Evolutionary conservation across 2,329 filamentous ascomycete genomes (phyloP).

Genomic region (Pseudocercospora fijiensis): DNA sequence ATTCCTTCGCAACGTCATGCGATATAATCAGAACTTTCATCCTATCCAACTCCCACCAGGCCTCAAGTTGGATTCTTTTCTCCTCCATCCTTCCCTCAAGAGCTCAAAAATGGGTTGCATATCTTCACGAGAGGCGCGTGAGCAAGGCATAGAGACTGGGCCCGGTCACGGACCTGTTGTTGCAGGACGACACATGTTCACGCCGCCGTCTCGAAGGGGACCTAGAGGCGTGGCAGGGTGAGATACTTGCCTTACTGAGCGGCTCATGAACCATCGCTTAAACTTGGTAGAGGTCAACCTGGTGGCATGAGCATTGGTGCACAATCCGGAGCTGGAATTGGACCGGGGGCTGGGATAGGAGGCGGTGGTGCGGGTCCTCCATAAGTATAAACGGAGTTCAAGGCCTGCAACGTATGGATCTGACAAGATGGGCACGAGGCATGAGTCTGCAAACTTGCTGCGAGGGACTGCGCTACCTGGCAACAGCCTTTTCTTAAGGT

Average conservation of each 20-base stretch:
- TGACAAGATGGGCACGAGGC: background rate
- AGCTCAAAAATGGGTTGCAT: background rate
- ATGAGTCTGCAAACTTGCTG: background rate
- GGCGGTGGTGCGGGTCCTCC: background rate
- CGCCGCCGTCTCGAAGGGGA: background rate
- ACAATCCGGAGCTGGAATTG: slow-evolving; percentile 3
- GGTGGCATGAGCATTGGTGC: slow-evolving; percentile 8
- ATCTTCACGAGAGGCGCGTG: slow-evolving; percentile 1
- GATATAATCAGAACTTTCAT: background rate
- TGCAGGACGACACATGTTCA: slow-evolving; percentile 9
- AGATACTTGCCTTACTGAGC: background rate
- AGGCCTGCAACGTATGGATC: background rate
- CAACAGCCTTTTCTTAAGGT: background rate
- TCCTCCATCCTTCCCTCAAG: background rate
- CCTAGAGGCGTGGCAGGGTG: slow-evolving; percentile 1
- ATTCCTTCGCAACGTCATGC: background rate
- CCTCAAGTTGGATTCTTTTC: background rate
- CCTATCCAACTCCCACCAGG: background rate
- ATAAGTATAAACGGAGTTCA: background rate
- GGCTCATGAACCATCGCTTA: background rate
- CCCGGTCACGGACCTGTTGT: slow-evolving; percentile 8
- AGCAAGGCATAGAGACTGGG: background rate
- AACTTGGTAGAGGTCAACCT: background rate
- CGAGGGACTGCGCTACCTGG: no score
- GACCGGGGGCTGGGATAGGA: background rate